Base-by-base conservation (phyloP, 1,284 basidiomycete species). In the Cutaneotrichosporon arboriforme region DNA sequence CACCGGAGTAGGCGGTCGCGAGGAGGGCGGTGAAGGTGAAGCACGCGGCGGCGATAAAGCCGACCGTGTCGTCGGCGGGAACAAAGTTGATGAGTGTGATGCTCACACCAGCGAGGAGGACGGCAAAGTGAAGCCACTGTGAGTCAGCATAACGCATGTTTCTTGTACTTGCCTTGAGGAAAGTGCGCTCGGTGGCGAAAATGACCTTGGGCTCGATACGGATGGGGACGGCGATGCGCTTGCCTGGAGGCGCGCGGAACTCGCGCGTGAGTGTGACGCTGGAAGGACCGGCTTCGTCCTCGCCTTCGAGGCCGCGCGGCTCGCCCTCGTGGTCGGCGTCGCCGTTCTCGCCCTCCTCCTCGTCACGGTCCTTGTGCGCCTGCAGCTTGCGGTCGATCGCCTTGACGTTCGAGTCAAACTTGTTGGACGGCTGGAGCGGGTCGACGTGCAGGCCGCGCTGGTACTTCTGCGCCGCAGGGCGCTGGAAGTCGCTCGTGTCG, bases 201-300 rank as follows among this genome's bases (percentile, higher is more conserved):
- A 96, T 96, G 40, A 75, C 72, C 77, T 98, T 98, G 35, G 94
- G 94, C 76, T 98, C 94, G 52, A 98, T 83, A 48, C 94, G 83
- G 33, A 98, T 86, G 34, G 94, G 93, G 1, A 98, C 83, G 1
- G 90, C 83, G 55, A 98, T 92, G 60, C 83, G 82, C 78, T 97
- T 97, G 17, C 94, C 94, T 42, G 81, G 77, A 1, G 88, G 58
- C 2, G 93, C 92, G 21, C 74, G 78, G 84, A 90, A 91, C 55
- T 85, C 81, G 55, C 87, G 79, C 44, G 88, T 84, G 65, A 81
- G 81, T 50, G 76, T 72, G 13, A 70, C 70, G 26, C 7, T 31
- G 7, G 26, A 31, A 26, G 47, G 50, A 2, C 54, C 46, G 20
- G 54, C 61, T 15, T 55, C 58, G 26, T 63, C 62, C 22, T 31